A percentile compares a stretch with the other conserved stretches of the same genome.
phyloP scores from a whole-genome alignment of 75 land plant genomes.

The Ceratopteris richardii region DNA sequence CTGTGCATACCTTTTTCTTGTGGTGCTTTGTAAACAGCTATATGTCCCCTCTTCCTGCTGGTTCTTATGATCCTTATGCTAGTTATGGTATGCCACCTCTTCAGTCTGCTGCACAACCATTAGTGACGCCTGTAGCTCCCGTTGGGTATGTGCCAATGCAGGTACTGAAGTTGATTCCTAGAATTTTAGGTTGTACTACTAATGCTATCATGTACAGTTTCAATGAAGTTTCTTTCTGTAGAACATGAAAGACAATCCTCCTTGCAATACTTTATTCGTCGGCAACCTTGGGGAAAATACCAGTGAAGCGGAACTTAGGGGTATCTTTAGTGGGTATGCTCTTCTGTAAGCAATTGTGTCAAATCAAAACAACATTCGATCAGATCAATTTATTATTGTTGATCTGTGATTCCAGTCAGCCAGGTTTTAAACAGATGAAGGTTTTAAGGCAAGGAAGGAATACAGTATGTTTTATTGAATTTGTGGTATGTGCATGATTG shows the following conservation, averaged over 20 bases:
- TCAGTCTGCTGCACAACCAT: slow-evolving; percentile 47
- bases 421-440: slow-evolving; percentile 96
- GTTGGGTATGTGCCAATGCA: slow-evolving; percentile 92
- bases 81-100: slow-evolving; percentile 60
- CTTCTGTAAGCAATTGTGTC: too few relatives aligned
- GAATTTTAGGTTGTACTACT: too few relatives aligned
- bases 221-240: slow-evolving; percentile 13
- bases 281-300: slow-evolving; percentile 92
- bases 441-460: slow-evolving; percentile 86
- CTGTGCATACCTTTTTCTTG: too few relatives aligned
- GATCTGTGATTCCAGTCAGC: slow-evolving; percentile 53
- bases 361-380: too few relatives aligned
- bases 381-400: too few relatives aligned
- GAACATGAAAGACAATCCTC: slow-evolving; percentile 97
- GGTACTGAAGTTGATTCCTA: too few relatives aligned
- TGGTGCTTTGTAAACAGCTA: too few relatives aligned
- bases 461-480: slow-evolving; percentile 98
- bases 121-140: slow-evolving; percentile 67
- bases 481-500: slow-evolving; percentile 75
- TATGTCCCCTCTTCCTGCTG: too few relatives aligned
- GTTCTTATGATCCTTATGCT: slow-evolving; percentile 75
- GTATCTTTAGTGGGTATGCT: slow-evolving; percentile 61
- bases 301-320: slow-evolving; percentile 81
- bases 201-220: too few relatives aligned
- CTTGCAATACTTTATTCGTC: slow-evolving; percentile 95